Evolutionary conservation across 129 eudicot genomes (phyloP).

Genomic region (Sambucus nigra): DNA sequence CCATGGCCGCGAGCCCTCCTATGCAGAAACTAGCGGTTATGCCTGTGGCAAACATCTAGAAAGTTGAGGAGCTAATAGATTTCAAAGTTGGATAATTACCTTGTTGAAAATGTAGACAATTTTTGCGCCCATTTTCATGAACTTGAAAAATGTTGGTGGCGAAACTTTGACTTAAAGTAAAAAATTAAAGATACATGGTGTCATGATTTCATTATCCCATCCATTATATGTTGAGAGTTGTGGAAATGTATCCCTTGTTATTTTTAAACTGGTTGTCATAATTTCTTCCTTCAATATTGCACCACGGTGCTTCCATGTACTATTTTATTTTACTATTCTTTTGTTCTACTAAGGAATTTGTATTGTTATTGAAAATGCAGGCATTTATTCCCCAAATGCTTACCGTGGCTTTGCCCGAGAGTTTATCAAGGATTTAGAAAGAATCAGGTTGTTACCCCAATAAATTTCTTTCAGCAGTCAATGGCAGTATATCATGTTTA

Average conservation of each 20-base stretch:
- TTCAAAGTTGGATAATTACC: no score
- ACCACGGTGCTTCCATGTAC: neutral
- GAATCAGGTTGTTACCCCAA: constrained; percentile 45
- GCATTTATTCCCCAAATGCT: constrained; percentile 97
- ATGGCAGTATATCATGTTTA: neutral
- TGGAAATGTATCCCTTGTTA: neutral
- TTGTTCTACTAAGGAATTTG: neutral
- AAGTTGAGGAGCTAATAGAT: no score
- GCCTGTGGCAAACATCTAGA: no score
- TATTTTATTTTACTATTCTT: constrained; percentile 1
- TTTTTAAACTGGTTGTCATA: neutral
- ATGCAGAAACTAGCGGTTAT: no score
- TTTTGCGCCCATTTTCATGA: no score
- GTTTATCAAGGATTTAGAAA: constrained; percentile 93
- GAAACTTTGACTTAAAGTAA: no score
- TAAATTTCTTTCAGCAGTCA: neutral
- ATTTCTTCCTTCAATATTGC: neutral
- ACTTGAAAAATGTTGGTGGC: no score
- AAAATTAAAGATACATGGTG: no score
- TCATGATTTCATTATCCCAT: no score
- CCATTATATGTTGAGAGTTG: no score
- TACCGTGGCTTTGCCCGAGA: constrained; percentile 98
- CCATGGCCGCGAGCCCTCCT: no score
- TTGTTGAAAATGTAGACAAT: no score
- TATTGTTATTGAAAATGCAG: constrained; percentile 25